These are phyloP conservation scores for Zymoseptoria brevis DNA, from an alignment of 2,329 filamentous ascomycete species.

Conservation along the genomic window DNA sequence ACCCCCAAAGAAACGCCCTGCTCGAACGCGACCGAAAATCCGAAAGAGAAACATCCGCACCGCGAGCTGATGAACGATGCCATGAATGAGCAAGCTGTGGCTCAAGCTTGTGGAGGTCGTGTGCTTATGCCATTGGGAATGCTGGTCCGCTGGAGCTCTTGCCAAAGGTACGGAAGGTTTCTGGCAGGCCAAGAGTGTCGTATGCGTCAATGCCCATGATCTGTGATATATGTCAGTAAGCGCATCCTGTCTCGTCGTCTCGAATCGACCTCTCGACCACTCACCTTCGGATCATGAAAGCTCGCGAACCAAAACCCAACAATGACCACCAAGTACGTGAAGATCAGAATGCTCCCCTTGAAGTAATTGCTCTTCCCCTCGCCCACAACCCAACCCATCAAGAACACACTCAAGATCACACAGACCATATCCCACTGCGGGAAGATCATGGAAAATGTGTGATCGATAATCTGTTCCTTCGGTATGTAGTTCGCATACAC, in stretches of 20 bases:
- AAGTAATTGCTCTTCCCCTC: conserved; percentile 99
- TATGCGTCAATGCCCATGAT: conserved; percentile 20
- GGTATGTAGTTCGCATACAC: conserved; percentile 55
- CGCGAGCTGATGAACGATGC: too few relatives aligned
- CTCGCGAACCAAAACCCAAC: conserved; percentile 84
- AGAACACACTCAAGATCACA: conserved; percentile 89
- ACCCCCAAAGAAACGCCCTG: neutral
- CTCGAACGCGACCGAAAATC: neutral
- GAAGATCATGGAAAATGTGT: conserved; percentile 80
- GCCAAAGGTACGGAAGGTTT: conserved; percentile 16
- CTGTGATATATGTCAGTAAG: conserved; percentile 8
- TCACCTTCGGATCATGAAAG: conserved; percentile 47
- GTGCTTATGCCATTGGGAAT: neutral
- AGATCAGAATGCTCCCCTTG: conserved; percentile 89
- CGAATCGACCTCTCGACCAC: conserved; percentile 3
- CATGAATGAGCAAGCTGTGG: too few relatives aligned
- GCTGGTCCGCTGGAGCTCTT: conserved; percentile 13
- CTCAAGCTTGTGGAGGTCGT: neutral
- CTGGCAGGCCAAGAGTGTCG: conserved; percentile 18
- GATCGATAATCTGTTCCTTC: conserved; percentile 46
- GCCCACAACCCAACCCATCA: conserved; percentile 94
- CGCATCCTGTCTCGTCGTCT: neutral
- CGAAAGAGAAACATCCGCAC: neutral
- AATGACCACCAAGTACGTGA: conserved; percentile 88
- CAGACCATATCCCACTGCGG: conserved; percentile 99